These are phyloP conservation scores for Schwanniomyces yamadae DNA, from an alignment of 805 yeast genomes.

Conservation along the genomic window DNA sequence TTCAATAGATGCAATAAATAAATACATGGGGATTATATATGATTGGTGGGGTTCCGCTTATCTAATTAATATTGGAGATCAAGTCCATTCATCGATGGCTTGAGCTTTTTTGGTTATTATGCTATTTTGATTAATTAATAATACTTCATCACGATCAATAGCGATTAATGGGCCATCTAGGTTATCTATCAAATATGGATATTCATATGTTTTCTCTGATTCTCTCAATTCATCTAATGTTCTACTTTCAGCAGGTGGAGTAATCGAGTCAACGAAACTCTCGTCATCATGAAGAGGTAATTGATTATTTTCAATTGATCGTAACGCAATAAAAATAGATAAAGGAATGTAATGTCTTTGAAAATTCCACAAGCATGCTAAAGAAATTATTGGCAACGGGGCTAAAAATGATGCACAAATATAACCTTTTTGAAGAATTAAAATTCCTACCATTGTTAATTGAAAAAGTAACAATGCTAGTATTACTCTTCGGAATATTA, in stretches of 20 bases:
- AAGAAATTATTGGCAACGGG: slow-evolving; percentile 73
- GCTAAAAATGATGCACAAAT: slow-evolving; percentile 65
- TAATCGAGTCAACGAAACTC: slow-evolving; percentile 4
- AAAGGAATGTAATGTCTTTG: slow-evolving; percentile 79
- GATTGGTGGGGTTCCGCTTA: too few species aligned
- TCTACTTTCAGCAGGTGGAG: slow-evolving; percentile 18
- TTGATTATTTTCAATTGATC: slow-evolving; percentile 63
- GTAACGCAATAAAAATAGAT: slow-evolving; percentile 79
- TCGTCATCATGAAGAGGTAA: slow-evolving; percentile 23
- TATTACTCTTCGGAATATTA: slow-evolving; percentile 77
- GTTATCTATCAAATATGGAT: slow-evolving; percentile 66
- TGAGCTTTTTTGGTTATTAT: slow-evolving; percentile 22
- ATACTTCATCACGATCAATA: slow-evolving; percentile 49
- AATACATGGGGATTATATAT: slow-evolving; percentile 4
- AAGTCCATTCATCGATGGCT: slow-evolving; percentile 15
- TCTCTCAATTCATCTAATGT: slow-evolving; percentile 84
- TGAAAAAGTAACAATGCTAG: slow-evolving; percentile 83
- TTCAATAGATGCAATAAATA: neutral
- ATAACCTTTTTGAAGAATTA: slow-evolving; percentile 80
- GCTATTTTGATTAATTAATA: slow-evolving; percentile 30
- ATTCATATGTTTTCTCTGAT: slow-evolving; percentile 65
- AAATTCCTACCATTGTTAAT: slow-evolving; percentile 87
- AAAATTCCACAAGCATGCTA: slow-evolving; percentile 72
- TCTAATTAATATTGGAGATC: too few species aligned
- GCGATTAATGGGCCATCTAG: slow-evolving; percentile 88